These are phyloP conservation scores for Suhomyces kunorum DNA, from an alignment of 1,139 yeast species.

Conservation along the genomic window DNA sequence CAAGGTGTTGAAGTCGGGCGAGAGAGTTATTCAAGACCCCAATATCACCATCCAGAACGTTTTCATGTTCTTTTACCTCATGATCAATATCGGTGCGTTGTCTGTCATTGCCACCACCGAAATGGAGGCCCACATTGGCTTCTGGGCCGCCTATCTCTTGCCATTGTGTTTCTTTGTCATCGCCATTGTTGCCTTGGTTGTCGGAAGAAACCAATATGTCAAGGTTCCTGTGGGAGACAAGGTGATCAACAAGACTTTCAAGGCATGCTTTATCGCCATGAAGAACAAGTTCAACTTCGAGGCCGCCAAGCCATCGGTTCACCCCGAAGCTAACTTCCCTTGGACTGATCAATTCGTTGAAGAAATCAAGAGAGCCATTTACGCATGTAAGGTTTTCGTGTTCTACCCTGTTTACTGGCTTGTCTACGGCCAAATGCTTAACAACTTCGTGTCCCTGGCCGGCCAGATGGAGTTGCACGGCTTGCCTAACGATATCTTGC, in stretches of 20 bases:
- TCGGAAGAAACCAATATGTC: slow-evolving; percentile 60
- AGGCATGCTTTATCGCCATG: slow-evolving; percentile 46
- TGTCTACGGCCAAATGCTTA: slow-evolving; percentile 66
- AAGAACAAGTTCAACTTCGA: slow-evolving; percentile 53
- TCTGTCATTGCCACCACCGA: slow-evolving; percentile 30
- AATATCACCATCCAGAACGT: slow-evolving; percentile 30
- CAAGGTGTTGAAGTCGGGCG: slow-evolving; percentile 28
- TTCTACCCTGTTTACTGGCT: slow-evolving; percentile 69
- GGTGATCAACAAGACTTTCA: slow-evolving; percentile 58
- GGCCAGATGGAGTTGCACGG: slow-evolving; percentile 64
- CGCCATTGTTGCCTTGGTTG: slow-evolving; percentile 54
- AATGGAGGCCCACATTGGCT: slow-evolving; percentile 26
- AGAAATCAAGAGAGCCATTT: slow-evolving; percentile 57
- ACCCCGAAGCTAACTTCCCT: slow-evolving; percentile 45
- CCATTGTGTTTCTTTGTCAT: slow-evolving; percentile 69
- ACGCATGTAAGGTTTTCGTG: slow-evolving; percentile 63
- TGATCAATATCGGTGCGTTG: slow-evolving; percentile 29
- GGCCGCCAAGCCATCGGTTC: slow-evolving; percentile 55
- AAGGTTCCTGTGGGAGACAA: slow-evolving; percentile 65
- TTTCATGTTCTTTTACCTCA: slow-evolving; percentile 30
- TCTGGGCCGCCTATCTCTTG: slow-evolving; percentile 40
- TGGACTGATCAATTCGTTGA: slow-evolving; percentile 67
- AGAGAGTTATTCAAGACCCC: slow-evolving; percentile 28
- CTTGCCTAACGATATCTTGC: slow-evolving; percentile 67
- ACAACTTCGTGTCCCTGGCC: slow-evolving; percentile 66